phyloP scores from a whole-genome alignment of 1,284 basidiomycete species.

The Phellinidium pouzarii region DNA sequence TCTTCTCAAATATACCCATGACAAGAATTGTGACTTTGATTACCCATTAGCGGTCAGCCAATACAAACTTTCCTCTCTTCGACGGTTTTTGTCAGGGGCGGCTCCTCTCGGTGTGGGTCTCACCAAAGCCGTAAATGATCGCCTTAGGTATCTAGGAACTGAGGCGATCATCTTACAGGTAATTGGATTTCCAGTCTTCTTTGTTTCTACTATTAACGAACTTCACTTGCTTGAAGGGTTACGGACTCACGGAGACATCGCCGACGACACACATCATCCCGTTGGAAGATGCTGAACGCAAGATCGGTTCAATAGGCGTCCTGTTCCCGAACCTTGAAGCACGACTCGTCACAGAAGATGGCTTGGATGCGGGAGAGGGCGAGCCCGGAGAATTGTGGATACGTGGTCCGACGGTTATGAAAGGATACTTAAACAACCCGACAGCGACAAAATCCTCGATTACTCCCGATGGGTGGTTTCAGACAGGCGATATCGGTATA shows the following conservation, averaged over 20 bases:
- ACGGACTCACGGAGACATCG: constrained; percentile 76
- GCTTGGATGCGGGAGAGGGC: constrained; percentile 45
- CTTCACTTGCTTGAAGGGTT: constrained; percentile 41
- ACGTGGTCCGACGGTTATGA: constrained; percentile 75
- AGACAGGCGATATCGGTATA: constrained; percentile 73
- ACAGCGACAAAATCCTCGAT: constrained; percentile 61
- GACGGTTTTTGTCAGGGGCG: constrained; percentile 66
- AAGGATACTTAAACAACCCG: constrained; percentile 68
- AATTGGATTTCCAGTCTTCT: neutral
- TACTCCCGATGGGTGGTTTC: constrained; percentile 73
- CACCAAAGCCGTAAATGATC: constrained; percentile 38
- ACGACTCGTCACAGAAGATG: constrained; percentile 54
- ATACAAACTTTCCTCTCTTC: constrained; percentile 61
- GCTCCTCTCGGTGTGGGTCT: constrained; percentile 72
- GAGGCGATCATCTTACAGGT: constrained; percentile 41
- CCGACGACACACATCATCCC: constrained; percentile 51
- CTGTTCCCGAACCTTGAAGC: constrained; percentile 77
- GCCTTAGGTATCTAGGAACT: constrained; percentile 35
- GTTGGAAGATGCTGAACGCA: constrained; percentile 31
- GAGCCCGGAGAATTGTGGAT: constrained; percentile 78
- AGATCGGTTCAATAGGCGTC: constrained; percentile 61
- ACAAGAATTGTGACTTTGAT: neutral
- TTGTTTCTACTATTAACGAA: neutral
- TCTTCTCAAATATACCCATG: neutral
- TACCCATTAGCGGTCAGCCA: constrained; percentile 51